These are phyloP conservation scores for Pythium myriotylum DNA, from an alignment of 352 stramenopile species.

Conservation along the genomic window DNA sequence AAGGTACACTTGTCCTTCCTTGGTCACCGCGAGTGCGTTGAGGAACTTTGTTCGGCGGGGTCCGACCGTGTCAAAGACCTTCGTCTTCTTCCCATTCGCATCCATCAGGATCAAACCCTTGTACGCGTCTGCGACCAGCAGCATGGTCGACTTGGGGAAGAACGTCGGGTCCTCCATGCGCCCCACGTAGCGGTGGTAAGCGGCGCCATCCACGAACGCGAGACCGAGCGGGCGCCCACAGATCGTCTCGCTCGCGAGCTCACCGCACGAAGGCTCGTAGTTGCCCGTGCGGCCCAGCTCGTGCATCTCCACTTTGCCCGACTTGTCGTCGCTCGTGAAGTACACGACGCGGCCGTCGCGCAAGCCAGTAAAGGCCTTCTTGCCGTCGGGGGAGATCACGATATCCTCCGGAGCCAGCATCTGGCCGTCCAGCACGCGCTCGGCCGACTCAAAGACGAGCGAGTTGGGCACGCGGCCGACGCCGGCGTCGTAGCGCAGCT, in stretches of 20 bases:
- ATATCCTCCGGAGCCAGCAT: slow-evolving; percentile 48
- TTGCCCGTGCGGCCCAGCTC: slow-evolving; percentile 56
- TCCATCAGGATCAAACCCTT: slow-evolving; percentile 63
- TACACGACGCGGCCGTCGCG: slow-evolving; percentile 56
- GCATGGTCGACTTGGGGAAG: slow-evolving; percentile 51
- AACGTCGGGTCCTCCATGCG: slow-evolving; percentile 44
- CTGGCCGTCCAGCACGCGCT: slow-evolving; percentile 42
- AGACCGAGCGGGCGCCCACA: slow-evolving; percentile 60
- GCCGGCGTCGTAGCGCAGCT: slow-evolving; percentile 33
- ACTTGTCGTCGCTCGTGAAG: slow-evolving; percentile 25
- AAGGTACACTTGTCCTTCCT: slow-evolving; percentile 54
- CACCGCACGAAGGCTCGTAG: slow-evolving; percentile 33
- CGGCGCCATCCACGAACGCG: slow-evolving; percentile 40
- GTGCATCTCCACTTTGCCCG: slow-evolving; percentile 34
- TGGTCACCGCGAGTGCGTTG: slow-evolving; percentile 47
- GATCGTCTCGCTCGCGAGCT: slow-evolving; percentile 36
- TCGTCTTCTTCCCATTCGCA: slow-evolving; percentile 46
- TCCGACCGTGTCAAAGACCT: slow-evolving; percentile 54
- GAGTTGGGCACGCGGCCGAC: slow-evolving; percentile 13
- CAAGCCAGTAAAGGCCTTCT: slow-evolving; percentile 42
- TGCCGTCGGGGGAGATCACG: slow-evolving; percentile 24
- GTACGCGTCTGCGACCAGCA: slow-evolving; percentile 66
- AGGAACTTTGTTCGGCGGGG: slow-evolving; percentile 47
- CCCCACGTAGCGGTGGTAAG: slow-evolving; percentile 44
- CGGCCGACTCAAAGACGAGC: slow-evolving; percentile 24